Evolutionary conservation across 1,139 yeast species (phyloP).

Genomic region (Hemisphaericaspora xylanilytica): DNA sequence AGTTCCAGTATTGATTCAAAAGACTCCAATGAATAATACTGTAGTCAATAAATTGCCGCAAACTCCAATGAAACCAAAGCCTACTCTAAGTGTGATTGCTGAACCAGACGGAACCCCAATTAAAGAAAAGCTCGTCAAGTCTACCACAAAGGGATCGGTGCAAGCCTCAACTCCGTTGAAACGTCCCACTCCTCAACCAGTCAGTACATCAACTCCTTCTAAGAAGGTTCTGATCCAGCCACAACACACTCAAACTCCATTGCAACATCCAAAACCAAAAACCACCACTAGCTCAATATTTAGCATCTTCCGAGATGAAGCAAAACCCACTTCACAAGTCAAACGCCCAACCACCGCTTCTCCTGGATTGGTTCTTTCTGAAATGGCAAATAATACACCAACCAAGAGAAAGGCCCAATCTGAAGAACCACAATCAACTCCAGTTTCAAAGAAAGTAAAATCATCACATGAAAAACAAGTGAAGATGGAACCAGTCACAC

Average conservation of each 20-base stretch:
- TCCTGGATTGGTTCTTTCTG: slow-evolving; percentile 17
- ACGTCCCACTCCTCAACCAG: slow-evolving; percentile 2
- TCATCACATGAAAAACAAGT: slow-evolving; percentile 7
- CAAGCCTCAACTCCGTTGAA: slow-evolving; percentile 4
- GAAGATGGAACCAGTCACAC: slow-evolving; percentile 9
- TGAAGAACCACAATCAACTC: slow-evolving; percentile 26
- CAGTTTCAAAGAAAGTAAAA: slow-evolving; percentile 15
- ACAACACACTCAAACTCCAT: no score
- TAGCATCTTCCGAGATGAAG: slow-evolving; percentile 11
- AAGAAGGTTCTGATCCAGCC: no score
- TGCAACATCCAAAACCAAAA: slow-evolving; percentile 6
- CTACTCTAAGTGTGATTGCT: slow-evolving; percentile 3
- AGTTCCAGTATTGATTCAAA: slow-evolving; percentile 21
- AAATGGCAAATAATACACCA: slow-evolving; percentile 24
- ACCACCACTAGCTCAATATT: neutral
- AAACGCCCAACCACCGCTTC: slow-evolving; percentile 10
- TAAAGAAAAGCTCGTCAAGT: slow-evolving; percentile 4
- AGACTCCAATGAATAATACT: slow-evolving; percentile 4
- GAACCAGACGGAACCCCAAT: slow-evolving; percentile 13
- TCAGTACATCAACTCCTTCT: neutral
- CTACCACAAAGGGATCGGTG: neutral
- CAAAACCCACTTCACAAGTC: slow-evolving; percentile 5
- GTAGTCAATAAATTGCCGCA: slow-evolving; percentile 8
- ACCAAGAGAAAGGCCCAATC: slow-evolving; percentile 27
- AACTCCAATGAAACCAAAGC: slow-evolving; percentile 13